phyloP scores from a whole-genome alignment of 495 filamentous ascomycete species.

The Hapsidospora chrysogenum region DNA sequence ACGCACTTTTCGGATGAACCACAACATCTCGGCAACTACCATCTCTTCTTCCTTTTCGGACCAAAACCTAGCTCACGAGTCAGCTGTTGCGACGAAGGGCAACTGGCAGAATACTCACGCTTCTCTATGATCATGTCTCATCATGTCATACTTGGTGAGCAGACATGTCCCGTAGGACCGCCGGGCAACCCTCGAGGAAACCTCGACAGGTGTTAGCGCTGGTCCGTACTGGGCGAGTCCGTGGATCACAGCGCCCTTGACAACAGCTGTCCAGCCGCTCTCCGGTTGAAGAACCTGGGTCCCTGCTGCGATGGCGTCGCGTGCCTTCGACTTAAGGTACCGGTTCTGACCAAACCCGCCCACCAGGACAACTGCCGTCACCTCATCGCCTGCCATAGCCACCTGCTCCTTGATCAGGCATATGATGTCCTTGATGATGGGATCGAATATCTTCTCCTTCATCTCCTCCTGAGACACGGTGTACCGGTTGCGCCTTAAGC shows the following conservation, averaged over 20 bases:
- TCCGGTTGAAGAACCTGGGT: conserved; percentile 12
- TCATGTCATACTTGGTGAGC: conserved; percentile 3
- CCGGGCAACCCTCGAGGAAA: conserved; percentile 19
- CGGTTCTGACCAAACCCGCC: conserved; percentile 25
- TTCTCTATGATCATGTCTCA: conserved; percentile 10
- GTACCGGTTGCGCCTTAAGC: conserved; percentile 14
- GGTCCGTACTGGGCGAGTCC: conserved; percentile 12
- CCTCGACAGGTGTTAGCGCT: conserved; percentile 6
- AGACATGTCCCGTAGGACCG: conserved; percentile 19
- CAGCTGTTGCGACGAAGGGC: too few species aligned
- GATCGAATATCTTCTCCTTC: conserved; percentile 14
- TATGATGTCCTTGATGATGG: conserved; percentile 15
- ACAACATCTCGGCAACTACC: conserved; percentile 5
- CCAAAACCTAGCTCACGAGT: conserved; percentile 1
- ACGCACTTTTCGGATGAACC: conserved; percentile 10
- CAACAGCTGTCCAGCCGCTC: conserved; percentile 25
- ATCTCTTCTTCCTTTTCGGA: conserved; percentile 3
- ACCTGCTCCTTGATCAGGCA: conserved; percentile 16
- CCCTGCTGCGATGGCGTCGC: conserved; percentile 3
- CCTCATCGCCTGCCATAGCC: conserved; percentile 6
- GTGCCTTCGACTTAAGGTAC: conserved; percentile 16
- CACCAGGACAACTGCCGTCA: conserved; percentile 21
- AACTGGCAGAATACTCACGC: conserved; percentile 9
- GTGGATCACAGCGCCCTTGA: conserved; percentile 23
- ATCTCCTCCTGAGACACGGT: conserved; percentile 12